Percentiles rank a stretch among this genome's conserved stretches.
These are phyloP conservation scores for Chimonanthus praecox DNA, from an alignment of 164 flowering plant genomes.

Conservation along the genomic window DNA sequence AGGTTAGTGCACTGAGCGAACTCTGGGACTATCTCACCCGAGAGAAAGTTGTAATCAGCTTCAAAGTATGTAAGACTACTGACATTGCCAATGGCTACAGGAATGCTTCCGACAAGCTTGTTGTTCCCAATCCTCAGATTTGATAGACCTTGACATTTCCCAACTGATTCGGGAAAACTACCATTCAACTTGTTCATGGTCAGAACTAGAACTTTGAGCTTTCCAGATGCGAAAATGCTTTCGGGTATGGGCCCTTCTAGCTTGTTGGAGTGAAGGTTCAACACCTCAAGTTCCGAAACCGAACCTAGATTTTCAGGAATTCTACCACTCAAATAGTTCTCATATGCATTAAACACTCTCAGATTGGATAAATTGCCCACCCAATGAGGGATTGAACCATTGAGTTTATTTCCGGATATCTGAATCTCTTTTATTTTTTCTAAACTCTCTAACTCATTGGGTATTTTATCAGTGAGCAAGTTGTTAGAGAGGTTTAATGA, in stretches of 20 bases:
- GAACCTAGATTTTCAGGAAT: slow-evolving; percentile 72
- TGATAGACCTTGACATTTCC: slow-evolving; percentile 67
- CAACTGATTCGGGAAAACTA: slow-evolving; percentile 52
- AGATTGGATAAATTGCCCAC: slow-evolving; percentile 62
- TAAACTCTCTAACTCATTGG: slow-evolving; percentile 54
- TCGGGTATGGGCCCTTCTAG: slow-evolving; percentile 73
- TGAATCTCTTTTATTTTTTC: slow-evolving; percentile 55
- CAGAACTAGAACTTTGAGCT: slow-evolving; percentile 63
- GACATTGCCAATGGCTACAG: slow-evolving; percentile 63
- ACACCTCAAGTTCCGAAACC: slow-evolving; percentile 45
- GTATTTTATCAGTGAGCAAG: slow-evolving; percentile 54
- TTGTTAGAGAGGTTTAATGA: slow-evolving; percentile 80
- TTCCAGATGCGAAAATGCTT: slow-evolving; percentile 66
- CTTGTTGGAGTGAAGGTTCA: slow-evolving; percentile 88
- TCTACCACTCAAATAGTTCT: slow-evolving; percentile 58
- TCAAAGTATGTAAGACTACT: slow-evolving; percentile 86
- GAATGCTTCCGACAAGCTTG: slow-evolving; percentile 63
- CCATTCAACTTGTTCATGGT: slow-evolving; percentile 73
- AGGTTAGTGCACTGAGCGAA: slow-evolving; percentile 69
- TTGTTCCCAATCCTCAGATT: slow-evolving; percentile 84
- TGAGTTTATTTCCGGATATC: slow-evolving; percentile 57
- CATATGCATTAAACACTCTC: slow-evolving; percentile 80
- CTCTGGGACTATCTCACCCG: slow-evolving; percentile 74
- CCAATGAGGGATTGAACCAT: slow-evolving; percentile 77
- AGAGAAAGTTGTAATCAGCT: slow-evolving; percentile 71